phyloP scores from a whole-genome alignment of 331 rosid genomes.

The Pyrus hybrid region DNA sequence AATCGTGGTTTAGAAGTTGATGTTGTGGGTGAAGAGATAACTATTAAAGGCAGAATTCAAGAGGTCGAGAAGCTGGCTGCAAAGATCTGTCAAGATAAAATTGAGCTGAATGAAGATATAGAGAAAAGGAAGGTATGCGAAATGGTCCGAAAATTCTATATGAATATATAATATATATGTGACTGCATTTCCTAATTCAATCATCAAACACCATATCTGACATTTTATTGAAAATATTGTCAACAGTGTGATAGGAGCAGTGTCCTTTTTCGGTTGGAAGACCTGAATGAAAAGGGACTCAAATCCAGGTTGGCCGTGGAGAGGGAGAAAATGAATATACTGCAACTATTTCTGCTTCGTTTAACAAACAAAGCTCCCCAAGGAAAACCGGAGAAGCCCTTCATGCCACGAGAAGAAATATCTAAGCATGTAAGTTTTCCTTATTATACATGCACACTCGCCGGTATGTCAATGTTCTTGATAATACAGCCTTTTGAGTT shows the following conservation, averaged over 20 bases:
- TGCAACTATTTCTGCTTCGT: constrained; percentile 17
- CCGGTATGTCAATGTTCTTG: not conserved
- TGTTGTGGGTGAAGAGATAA: not conserved
- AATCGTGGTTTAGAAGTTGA: not conserved
- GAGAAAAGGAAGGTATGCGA: constrained; percentile 17
- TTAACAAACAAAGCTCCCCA: constrained; percentile 18
- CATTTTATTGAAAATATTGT: not conserved
- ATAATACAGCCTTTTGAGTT: not conserved
- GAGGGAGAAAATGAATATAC: constrained; percentile 4
- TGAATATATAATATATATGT: not conserved
- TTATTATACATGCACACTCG: not conserved
- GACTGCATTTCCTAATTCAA: not conserved
- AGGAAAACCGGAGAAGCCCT: constrained; percentile 3
- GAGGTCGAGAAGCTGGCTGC: constrained; percentile 14
- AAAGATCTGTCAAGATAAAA: constrained; percentile 14
- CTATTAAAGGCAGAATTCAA: constrained; percentile 18
- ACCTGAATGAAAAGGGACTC: not conserved
- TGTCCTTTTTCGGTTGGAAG: not conserved
- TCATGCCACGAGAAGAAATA: constrained; percentile 13
- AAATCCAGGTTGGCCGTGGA: not conserved
- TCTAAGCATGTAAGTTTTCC: constrained; percentile 24
- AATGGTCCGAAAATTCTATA: not conserved
- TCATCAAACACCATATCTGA: not conserved
- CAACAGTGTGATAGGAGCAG: not conserved
- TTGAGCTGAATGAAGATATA: constrained; percentile 3